A percentile compares a stretch with the other conserved stretches of the same genome.
Conservation (phyloP, 148 eudicot genomes). For the Vaccinium vitisidaea region DNA sequence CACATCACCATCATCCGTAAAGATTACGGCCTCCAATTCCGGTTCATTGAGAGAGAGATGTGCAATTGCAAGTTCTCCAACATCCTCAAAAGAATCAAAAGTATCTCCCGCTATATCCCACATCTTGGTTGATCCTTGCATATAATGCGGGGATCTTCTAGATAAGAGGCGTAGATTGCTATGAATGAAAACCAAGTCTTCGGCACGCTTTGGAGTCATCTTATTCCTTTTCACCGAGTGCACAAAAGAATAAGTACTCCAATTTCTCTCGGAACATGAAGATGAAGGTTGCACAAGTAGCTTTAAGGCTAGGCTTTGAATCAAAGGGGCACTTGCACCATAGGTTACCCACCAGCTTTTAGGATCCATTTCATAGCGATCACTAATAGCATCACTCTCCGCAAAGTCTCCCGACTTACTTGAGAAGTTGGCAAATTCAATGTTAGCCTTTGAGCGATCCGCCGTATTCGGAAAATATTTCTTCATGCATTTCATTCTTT, state of each 20-base stretch:
- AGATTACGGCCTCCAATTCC: not conserved
- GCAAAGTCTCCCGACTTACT: no score
- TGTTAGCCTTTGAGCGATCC: not conserved
- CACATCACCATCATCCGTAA: not conserved
- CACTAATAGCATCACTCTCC: no score
- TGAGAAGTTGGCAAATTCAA: no score
- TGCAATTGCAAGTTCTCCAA: not conserved
- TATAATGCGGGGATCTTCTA: not conserved
- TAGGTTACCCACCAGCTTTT: not conserved
- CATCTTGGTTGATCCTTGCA: not conserved
- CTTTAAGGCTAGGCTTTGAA: not conserved
- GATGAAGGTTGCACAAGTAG: not conserved
- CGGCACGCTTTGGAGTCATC: not conserved
- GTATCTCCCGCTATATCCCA: not conserved
- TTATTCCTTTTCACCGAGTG: not conserved
- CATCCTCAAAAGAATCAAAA: not conserved
- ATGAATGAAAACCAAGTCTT: no score
- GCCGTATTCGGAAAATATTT: not conserved
- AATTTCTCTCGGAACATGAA: not conserved
- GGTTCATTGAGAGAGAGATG: not conserved
- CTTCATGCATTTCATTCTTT: not conserved
- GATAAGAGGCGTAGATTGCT: not conserved
- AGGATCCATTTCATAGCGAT: not conserved
- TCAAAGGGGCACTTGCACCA: not conserved
- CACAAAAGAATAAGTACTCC: not conserved